Evolutionary conservation across 129 eudicot genomes (phyloP).

Genomic region (Centella asiatica): DNA sequence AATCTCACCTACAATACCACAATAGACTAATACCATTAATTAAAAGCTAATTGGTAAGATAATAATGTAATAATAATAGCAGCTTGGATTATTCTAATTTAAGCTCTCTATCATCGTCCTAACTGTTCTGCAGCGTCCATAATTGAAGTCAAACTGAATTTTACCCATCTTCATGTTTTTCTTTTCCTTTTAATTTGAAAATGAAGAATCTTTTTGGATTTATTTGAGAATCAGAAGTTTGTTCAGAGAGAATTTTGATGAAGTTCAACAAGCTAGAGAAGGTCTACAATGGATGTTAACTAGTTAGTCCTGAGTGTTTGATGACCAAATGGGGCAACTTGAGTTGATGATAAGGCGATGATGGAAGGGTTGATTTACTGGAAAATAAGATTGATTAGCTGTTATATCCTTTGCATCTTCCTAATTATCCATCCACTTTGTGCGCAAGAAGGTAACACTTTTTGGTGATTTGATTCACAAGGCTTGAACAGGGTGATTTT

Average conservation of each 20-base stretch:
- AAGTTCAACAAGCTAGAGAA: constrained; percentile 11
- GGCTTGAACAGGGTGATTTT: background rate
- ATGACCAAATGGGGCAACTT: constrained; percentile 32
- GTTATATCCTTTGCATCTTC: constrained; percentile 34
- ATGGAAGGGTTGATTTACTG: constrained; percentile 41
- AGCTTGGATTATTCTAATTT: constrained; percentile 30
- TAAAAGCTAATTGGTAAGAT: constrained; percentile 14
- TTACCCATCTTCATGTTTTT: constrained; percentile 11
- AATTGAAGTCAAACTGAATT: constrained; percentile 35
- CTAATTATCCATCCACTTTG: constrained; percentile 30
- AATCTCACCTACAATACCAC: constrained; percentile 32
- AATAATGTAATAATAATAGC: constrained; percentile 22
- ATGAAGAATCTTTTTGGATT: constrained; percentile 1
- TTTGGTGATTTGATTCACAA: constrained; percentile 1
- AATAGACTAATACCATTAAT: constrained; percentile 24
- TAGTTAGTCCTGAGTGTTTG: constrained; percentile 20
- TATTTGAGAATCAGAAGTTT: constrained; percentile 12
- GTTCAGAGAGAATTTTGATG: constrained; percentile 18
- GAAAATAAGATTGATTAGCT: constrained; percentile 24
- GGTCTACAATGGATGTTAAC: constrained; percentile 13
- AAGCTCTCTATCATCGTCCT: constrained; percentile 32
- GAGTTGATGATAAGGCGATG: constrained; percentile 25
- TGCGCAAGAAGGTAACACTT: constrained; percentile 48
- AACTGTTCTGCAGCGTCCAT: constrained; percentile 22
- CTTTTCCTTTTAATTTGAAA: background rate